Evolutionary conservation across 176 grass and related monocot genomes (phyloP).

Genomic region (Pharus latifolius): DNA sequence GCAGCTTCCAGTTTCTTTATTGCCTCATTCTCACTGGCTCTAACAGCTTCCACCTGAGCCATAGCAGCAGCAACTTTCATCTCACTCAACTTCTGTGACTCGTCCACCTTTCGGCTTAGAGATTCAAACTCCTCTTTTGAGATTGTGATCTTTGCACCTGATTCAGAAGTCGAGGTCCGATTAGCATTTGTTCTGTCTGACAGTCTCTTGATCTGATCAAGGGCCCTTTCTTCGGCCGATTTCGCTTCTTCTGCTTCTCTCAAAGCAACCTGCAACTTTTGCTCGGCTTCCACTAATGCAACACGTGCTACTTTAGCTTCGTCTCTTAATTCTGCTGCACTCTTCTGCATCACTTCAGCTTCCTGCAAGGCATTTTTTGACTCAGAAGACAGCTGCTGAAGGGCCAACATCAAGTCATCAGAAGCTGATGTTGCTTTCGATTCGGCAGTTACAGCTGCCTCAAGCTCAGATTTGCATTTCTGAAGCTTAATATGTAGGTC

Average conservation of each 20-base stretch:
- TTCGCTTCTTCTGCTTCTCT: slow-evolving; percentile 45
- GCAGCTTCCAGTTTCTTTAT: slow-evolving; percentile 67
- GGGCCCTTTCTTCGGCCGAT: slow-evolving; percentile 34
- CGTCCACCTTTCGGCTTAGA: slow-evolving; percentile 71
- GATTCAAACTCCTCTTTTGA: slow-evolving; percentile 92
- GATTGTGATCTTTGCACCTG: slow-evolving; percentile 71
- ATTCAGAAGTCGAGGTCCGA: slow-evolving; percentile 74
- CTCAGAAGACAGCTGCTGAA: slow-evolving; percentile 43
- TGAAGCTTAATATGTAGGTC: slow-evolving; percentile 48
- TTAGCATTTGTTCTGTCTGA: slow-evolving; percentile 59
- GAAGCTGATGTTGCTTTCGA: slow-evolving; percentile 27
- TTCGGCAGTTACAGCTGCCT: slow-evolving; percentile 32
- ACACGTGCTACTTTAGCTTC: slow-evolving; percentile 28
- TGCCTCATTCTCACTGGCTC: slow-evolving; percentile 78
- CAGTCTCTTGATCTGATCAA: slow-evolving; percentile 37
- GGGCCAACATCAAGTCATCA: too few relatives aligned
- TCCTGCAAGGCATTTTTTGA: slow-evolving; percentile 37
- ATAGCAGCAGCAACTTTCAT: slow-evolving; percentile 93
- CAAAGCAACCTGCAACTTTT: slow-evolving; percentile 35
- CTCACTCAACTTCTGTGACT: slow-evolving; percentile 83
- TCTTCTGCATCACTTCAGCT: slow-evolving; percentile 49
- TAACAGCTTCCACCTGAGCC: slow-evolving; percentile 83
- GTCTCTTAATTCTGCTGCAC: slow-evolving; percentile 24
- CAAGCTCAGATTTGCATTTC: slow-evolving; percentile 50
- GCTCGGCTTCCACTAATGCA: slow-evolving; percentile 25